phyloP scores from a whole-genome alignment of 768 basidiomycete genomes.

The Galerina marginata region DNA sequence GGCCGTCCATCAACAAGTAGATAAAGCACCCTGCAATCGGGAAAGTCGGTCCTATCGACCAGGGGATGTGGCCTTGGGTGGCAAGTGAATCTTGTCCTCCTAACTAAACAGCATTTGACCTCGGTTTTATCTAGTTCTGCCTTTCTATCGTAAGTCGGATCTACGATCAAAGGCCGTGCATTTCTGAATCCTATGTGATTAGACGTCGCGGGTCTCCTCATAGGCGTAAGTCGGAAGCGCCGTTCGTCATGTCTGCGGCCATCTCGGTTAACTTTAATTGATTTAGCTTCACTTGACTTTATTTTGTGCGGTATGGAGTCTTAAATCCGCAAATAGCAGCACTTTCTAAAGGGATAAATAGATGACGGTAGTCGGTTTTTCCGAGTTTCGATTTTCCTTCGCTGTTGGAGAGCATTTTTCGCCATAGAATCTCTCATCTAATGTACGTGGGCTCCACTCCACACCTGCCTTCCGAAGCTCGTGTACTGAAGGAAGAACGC shows the following conservation, averaged over 20 bases:
- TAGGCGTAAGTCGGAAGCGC: conserved; percentile 43
- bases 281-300: conserved; percentile 58
- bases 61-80: conserved; percentile 54
- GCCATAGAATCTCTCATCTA: conserved; percentile 54
- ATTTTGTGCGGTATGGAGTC: conserved; percentile 52
- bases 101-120: conserved; percentile 10
- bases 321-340: background rate
- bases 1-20: conserved; percentile 44
- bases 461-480: background rate
- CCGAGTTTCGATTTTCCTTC: conserved; percentile 48
- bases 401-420: conserved; percentile 51
- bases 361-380: conserved; percentile 57
- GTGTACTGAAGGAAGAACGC: background rate
- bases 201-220: conserved; percentile 54
- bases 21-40: conserved; percentile 30
- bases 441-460: conserved; percentile 33
- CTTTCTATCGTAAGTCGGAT: conserved; percentile 50
- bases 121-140: conserved; percentile 30
- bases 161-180: background rate
- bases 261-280: conserved; percentile 18
- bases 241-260: background rate
- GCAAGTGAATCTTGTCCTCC: conserved; percentile 22
- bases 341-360: conserved; percentile 21
- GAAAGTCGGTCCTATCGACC: conserved; percentile 41
- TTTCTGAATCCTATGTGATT: conserved; percentile 4